These are phyloP conservation scores for Hura crepitans DNA, from an alignment of 441 rosid genomes.

Conservation along the genomic window DNA sequence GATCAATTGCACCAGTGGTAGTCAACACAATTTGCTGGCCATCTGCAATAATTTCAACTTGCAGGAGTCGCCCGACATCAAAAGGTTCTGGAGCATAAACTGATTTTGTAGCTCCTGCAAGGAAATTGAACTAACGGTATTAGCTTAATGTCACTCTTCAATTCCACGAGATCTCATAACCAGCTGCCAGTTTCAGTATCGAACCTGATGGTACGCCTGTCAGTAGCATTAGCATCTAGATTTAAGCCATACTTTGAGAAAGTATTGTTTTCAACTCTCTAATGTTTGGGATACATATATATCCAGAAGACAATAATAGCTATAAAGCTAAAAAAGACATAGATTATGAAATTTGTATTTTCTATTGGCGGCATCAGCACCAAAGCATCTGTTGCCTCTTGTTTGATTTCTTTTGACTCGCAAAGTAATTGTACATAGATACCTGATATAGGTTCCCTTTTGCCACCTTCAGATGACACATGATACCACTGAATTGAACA, in stretches of 20 bases:
- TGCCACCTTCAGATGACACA: slow-evolving; percentile 64
- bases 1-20: slow-evolving; percentile 76
- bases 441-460: slow-evolving; percentile 90
- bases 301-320: not conserved
- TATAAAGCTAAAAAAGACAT: not conserved
- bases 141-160: not conserved
- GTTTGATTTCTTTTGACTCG: not conserved
- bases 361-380: not conserved
- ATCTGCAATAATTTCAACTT: slow-evolving; percentile 56
- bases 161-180: not conserved
- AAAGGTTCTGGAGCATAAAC: slow-evolving; percentile 93
- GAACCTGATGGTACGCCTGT: not conserved
- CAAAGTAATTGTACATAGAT: not conserved
- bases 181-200: slow-evolving; percentile 1
- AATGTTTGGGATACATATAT: not conserved
- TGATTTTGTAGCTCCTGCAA: slow-evolving; percentile 80
- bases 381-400: not conserved
- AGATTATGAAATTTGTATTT: not conserved
- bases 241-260: not conserved
- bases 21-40: slow-evolving; percentile 49
- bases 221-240: not conserved
- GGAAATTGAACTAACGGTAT: slow-evolving; percentile 18
- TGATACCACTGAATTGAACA: slow-evolving; percentile 88
- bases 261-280: slow-evolving; percentile 2
- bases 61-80: slow-evolving; percentile 72